phyloP scores from a whole-genome alignment of 2,329 filamentous ascomycete species.

The Pseudocercospora fuligena region DNA sequence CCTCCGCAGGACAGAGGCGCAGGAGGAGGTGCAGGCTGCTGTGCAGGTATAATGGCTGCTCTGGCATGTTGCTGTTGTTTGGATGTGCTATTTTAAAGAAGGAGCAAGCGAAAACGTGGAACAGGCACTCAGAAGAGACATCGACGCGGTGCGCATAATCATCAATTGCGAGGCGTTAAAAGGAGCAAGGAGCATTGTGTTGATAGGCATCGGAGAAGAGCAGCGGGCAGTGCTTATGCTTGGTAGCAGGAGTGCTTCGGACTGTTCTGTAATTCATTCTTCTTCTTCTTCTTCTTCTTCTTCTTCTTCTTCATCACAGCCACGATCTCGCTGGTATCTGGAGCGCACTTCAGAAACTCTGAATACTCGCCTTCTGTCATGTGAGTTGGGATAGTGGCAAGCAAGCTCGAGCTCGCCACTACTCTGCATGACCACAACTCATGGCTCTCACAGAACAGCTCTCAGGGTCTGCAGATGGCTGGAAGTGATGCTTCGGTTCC shows the following conservation, averaged over 20 bases:
- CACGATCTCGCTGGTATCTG: neutral
- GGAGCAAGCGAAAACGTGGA: neutral
- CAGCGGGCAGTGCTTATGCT: neutral
- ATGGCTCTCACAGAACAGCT: neutral
- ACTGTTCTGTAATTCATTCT: neutral
- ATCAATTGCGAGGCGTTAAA: neutral
- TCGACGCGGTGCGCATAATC: neutral
- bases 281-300: neutral
- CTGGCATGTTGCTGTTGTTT: conserved; percentile 56
- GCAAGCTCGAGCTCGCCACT: neutral
- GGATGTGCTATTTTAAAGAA: conserved; percentile 28
- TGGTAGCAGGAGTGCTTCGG: neutral
- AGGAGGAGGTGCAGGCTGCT: conserved; percentile 45
- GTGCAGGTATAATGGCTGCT: conserved; percentile 35
- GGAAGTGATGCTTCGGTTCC: neutral
- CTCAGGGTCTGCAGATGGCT: neutral
- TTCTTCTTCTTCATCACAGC: neutral
- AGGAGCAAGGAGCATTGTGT: neutral
- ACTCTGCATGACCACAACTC: neutral
- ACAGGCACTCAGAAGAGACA: neutral
- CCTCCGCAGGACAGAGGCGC: conserved; percentile 38
- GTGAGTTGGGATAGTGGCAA: neutral
- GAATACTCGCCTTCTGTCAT: neutral
- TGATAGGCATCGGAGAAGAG: neutral
- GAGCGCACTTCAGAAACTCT: neutral